Base-by-base conservation (phyloP, 441 rosid genomes). In the Populus hybrid region DNA sequence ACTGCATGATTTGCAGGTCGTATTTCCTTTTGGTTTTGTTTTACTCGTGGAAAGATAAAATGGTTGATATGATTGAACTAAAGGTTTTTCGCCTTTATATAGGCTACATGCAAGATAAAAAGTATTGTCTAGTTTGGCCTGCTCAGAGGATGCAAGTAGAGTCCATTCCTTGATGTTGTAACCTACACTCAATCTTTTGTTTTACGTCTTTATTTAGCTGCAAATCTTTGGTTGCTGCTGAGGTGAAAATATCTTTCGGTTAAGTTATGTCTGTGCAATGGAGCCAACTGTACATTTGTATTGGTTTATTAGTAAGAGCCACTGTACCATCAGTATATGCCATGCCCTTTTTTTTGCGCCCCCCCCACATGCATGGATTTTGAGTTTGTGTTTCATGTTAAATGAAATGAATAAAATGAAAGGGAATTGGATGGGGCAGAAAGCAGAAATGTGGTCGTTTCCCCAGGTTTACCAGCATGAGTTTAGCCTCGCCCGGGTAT, bases 1-100 rank as follows among this genome's bases (percentile, higher is more conserved):
- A 75, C 57, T 53, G 80, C 64, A 2, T 82, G 61, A 75, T 57
- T 71, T 73, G n/a, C 61, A 53, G 61, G 8, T 53, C 61, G 8
- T 53, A 53, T 53, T 53, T 53, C 61, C 61, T 53, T 16, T 16
- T 53, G 35, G 19, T 71, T 74, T 36, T 35, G 36, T 6, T 63
- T 32, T 34, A 24, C n/a, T 14, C 0, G 35, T 23, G n/a, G 9
- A 71, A 42, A 7, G 18, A 24, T n/a, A 19, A 30, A 57, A 7
- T 21, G 28, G 68, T 64, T 21, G 68, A 24, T 23, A 8, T 26
- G 6, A 64, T 23, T 26, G 26, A 21, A 26, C 30, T n/a, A 64
- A 1, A 9, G 67, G 57, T 46, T 46, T 46, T 14, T 14, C 19
- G 7, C 21, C 61, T 16, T 53, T 46, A 12, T 46, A 12, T 4